Percentiles rank a stretch among this genome's conserved stretches.
Evolutionary conservation across 2,329 filamentous ascomycete species (phyloP).

Genomic region (Ophiostoma sp.): DNA sequence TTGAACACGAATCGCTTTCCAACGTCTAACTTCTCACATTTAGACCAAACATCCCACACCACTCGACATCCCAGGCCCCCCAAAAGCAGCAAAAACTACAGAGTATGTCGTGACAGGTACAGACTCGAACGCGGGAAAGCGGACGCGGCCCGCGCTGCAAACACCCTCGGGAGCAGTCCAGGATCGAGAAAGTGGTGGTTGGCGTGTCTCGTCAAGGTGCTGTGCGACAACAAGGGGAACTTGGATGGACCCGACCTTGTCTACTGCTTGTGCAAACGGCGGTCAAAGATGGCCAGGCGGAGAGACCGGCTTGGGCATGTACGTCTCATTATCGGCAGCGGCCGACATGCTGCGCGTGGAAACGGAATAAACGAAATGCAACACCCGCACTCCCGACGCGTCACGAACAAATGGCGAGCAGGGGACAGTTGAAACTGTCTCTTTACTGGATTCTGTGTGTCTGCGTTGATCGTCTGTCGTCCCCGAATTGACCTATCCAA

Average conservation of each 20-base stretch:
- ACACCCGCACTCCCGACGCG: neutral
- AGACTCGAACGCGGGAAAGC: neutral
- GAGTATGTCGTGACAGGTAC: neutral
- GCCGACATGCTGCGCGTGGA: neutral
- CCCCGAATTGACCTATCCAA: neutral
- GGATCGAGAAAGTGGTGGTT: neutral
- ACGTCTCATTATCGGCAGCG: neutral
- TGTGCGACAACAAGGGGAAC: constrained; percentile 1
- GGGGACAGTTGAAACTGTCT: no score
- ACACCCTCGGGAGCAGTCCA: neutral
- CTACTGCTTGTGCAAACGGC: neutral
- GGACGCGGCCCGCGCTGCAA: neutral
- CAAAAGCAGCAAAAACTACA: neutral
- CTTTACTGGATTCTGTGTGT: neutral
- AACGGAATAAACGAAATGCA: neutral
- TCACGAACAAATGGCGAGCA: neutral
- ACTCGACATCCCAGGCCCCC: neutral
- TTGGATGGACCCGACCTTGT: neutral
- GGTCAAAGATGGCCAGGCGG: neutral
- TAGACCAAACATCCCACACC: neutral
- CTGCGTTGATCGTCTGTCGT: no score
- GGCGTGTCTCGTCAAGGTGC: neutral
- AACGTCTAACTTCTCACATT: neutral
- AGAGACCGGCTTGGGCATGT: neutral
- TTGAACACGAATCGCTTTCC: neutral